Conservation (phyloP, 225 moss, liverwort and hornwort species). For the Neckera pumila region DNA sequence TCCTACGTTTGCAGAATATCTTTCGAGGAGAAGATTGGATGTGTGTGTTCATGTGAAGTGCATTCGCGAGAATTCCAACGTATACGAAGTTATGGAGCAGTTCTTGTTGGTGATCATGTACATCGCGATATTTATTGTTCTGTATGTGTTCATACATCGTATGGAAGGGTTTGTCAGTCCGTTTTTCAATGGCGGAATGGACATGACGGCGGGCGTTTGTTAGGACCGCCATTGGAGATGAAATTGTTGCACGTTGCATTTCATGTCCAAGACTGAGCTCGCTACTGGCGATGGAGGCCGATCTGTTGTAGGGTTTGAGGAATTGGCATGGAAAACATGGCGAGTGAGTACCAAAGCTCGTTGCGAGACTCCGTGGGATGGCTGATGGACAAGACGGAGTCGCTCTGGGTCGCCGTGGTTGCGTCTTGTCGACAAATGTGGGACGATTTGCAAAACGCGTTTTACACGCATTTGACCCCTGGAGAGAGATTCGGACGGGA, state of each 20-base stretch:
- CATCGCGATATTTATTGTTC: neutral
- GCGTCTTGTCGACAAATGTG: slow-evolving; percentile 5
- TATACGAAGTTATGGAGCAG: neutral
- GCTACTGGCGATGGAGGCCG: neutral
- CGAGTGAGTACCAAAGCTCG: neutral
- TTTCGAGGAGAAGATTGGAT: neutral
- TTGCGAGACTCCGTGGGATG: slow-evolving; percentile 1
- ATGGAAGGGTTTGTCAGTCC: neutral
- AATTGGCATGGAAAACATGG: neutral
- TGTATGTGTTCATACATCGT: neutral
- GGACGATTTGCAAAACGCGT: slow-evolving; percentile 1
- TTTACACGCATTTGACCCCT: slow-evolving; percentile 6
- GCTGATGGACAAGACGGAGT: neutral
- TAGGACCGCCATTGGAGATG: neutral
- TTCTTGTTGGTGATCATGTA: neutral
- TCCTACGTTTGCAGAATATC: neutral
- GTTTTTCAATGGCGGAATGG: neutral
- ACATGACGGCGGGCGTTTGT: neutral
- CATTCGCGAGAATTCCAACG: neutral
- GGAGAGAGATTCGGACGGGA: slow-evolving; percentile 33
- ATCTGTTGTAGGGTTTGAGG: neutral
- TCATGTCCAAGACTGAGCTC: neutral
- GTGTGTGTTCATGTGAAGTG: neutral
- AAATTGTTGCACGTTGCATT: neutral
- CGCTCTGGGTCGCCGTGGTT: neutral